A percentile compares a stretch with the other conserved stretches of the same genome.
These are phyloP conservation scores for Sporothrix humicola DNA, from an alignment of 2,329 filamentous ascomycete species.

Conservation along the genomic window DNA sequence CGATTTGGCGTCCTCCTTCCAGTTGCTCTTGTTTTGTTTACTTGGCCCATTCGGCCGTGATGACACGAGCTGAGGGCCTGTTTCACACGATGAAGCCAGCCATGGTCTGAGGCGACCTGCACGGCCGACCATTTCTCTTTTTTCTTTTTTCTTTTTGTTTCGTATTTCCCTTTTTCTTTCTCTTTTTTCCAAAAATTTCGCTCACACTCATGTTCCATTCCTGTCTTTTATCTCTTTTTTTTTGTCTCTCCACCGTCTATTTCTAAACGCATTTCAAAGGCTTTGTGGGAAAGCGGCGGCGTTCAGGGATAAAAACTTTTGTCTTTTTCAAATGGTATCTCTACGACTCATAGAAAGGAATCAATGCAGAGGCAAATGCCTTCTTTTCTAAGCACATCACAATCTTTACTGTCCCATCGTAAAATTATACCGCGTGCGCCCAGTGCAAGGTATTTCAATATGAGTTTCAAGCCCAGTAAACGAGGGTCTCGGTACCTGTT, in stretches of 20 bases:
- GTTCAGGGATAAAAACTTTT: background rate
- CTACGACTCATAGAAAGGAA: background rate
- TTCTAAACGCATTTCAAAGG: background rate
- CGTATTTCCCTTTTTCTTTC: background rate
- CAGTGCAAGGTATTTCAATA: too few relatives aligned
- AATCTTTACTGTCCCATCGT: background rate
- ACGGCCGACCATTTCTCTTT: background rate
- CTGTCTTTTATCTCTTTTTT: background rate
- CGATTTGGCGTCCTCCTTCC: background rate
- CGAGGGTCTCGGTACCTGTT: background rate
- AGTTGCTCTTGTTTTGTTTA: conserved; percentile 22
- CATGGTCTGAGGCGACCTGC: background rate
- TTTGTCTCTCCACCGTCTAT: background rate
- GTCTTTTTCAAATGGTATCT: background rate
- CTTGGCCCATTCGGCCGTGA: background rate
- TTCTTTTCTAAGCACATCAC: background rate
- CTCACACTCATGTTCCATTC: background rate
- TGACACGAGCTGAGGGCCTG: conserved; percentile 7
- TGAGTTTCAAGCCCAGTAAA: background rate
- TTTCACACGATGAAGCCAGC: background rate
- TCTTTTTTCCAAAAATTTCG: background rate
- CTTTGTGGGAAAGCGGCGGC: conserved; percentile 19
- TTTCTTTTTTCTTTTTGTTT: background rate
- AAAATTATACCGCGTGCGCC: too few relatives aligned
- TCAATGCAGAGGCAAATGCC: background rate